Evolutionary conservation across 1,139 yeast genomes (phyloP).

Genomic region (Saccharomyces pastorianus): DNA sequence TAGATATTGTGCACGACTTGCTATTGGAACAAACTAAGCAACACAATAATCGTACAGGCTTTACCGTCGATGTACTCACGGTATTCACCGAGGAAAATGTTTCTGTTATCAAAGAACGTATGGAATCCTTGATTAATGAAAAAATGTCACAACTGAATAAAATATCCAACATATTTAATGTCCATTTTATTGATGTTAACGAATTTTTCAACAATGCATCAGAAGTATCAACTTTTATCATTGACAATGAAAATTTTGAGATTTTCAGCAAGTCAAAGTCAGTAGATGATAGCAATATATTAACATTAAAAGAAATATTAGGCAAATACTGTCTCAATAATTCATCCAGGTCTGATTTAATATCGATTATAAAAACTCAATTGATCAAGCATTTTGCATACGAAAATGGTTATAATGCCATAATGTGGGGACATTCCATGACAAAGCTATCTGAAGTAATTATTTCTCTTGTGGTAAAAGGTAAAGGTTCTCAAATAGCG

Average conservation of each 20-base stretch:
- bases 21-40: constrained; percentile 51
- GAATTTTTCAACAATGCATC: constrained; percentile 26
- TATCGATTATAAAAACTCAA: constrained; percentile 42
- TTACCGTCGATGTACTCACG: constrained; percentile 47
- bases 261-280: constrained; percentile 1
- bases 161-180: constrained; percentile 24
- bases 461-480: constrained; percentile 76
- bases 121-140: constrained; percentile 24
- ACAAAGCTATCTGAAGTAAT: constrained; percentile 75
- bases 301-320: constrained; percentile 12
- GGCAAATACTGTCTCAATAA: constrained; percentile 37
- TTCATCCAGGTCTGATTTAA: constrained; percentile 55
- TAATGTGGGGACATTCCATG: constrained; percentile 74
- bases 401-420: constrained; percentile 41
- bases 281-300: background rate
- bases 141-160: constrained; percentile 16
- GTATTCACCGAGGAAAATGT: constrained; percentile 15
- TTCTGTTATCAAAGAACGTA: constrained; percentile 3
- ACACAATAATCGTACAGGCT: constrained; percentile 64
- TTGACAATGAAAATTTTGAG: constrained; percentile 14
- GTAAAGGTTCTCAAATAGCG: constrained; percentile 70
- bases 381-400: constrained; percentile 44
- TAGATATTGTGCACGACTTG: constrained; percentile 58
- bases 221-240: constrained; percentile 10
- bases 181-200: constrained; percentile 37